These are phyloP conservation scores for Wickerhamomyces sydowiorum DNA, from an alignment of 805 yeast species.

Conservation along the genomic window DNA sequence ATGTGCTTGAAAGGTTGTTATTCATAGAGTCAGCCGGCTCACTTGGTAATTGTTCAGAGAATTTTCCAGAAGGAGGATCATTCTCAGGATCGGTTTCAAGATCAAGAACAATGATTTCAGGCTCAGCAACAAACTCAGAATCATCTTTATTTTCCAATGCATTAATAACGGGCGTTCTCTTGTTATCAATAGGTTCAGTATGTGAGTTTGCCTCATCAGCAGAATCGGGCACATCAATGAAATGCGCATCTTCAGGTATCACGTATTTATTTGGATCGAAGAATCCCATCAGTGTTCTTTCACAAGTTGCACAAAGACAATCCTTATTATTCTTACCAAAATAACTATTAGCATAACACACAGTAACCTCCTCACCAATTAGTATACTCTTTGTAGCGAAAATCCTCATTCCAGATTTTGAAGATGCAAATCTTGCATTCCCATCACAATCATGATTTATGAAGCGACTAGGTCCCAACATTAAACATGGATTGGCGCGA, in stretches of 20 bases:
- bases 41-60: too few relatives aligned
- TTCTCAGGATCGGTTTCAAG: too few relatives aligned
- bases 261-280: conserved; percentile 17
- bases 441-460: conserved; percentile 44
- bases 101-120: too few relatives aligned
- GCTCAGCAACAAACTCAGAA: too few relatives aligned
- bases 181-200: too few relatives aligned
- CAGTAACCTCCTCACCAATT: conserved; percentile 43
- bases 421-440: conserved; percentile 31
- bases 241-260: conserved; percentile 5
- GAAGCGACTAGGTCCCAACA: conserved; percentile 44
- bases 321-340: conserved; percentile 37
- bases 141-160: too few relatives aligned
- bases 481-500: conserved; percentile 26
- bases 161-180: background rate
- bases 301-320: conserved; percentile 41
- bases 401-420: conserved; percentile 25
- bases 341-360: conserved; percentile 34
- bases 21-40: background rate
- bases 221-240: conserved; percentile 4
- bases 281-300: conserved; percentile 24
- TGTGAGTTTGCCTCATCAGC: background rate
- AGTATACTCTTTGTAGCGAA: conserved; percentile 28
- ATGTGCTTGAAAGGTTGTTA: background rate
- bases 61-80: background rate